Percentiles rank a stretch among this genome's conserved stretches.
phyloP scores from a whole-genome alignment of 805 yeast species.

The Candida maesae region DNA sequence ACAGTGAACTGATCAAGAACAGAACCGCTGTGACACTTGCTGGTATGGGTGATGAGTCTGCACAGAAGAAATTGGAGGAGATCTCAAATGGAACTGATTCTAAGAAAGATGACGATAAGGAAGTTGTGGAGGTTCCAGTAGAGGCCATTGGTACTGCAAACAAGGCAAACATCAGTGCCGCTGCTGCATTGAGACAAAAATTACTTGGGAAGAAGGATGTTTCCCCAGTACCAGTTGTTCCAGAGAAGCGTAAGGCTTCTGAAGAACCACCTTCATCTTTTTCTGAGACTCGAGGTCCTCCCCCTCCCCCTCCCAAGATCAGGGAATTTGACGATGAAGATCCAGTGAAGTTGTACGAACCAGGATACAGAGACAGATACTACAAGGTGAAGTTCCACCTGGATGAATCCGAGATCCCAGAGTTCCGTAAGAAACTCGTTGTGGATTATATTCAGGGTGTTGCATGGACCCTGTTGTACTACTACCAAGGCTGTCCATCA shows the following conservation, averaged over 20 bases:
- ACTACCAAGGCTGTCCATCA: conserved; percentile 96
- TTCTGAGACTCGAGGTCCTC: too few relatives aligned
- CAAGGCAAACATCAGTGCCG: conserved; percentile 40
- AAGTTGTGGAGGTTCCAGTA: conserved; percentile 13
- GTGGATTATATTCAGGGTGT: conserved; percentile 86
- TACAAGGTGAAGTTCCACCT: conserved; percentile 71
- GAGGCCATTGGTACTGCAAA: conserved; percentile 31
- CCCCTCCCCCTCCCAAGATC: too few relatives aligned
- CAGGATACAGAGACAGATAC: conserved; percentile 83
- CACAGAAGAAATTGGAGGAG: conserved; percentile 27
- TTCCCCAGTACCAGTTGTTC: conserved; percentile 11
- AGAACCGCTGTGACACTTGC: conserved; percentile 48
- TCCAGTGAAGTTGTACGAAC: conserved; percentile 70
- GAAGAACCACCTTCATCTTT: conserved; percentile 14
- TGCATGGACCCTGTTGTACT: conserved; percentile 92
- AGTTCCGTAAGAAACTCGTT: conserved; percentile 56
- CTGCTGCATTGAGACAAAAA: conserved; percentile 39
- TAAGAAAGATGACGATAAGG: conserved; percentile 1
- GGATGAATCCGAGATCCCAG: conserved; percentile 47
- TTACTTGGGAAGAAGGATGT: conserved; percentile 26
- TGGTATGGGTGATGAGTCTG: conserved; percentile 25
- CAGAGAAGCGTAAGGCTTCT: conserved; percentile 21
- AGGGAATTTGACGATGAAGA: conserved; percentile 43
- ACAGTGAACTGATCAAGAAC: conserved; percentile 66
- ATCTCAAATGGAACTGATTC: conserved; percentile 12